phyloP scores from a whole-genome alignment of 495 filamentous ascomycete species.

The Beverwykella pulmonaria region DNA sequence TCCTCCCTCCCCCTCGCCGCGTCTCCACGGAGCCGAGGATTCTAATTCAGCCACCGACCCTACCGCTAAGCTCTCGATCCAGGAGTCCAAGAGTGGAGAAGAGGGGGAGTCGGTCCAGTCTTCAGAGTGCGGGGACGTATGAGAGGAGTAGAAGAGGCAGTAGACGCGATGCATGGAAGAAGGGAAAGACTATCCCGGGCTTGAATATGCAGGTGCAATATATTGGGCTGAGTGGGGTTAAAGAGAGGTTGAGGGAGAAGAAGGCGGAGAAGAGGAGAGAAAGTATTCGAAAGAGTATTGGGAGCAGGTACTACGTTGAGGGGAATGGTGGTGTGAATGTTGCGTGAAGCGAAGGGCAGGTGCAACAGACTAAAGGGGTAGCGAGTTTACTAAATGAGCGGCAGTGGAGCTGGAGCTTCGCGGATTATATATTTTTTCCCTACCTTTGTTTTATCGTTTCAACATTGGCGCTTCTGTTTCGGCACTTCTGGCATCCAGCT shows the following conservation, averaged over 20 bases:
- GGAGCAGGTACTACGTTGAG: conserved; percentile 41
- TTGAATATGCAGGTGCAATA: conserved; percentile 57
- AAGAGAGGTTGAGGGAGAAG: conserved; percentile 58
- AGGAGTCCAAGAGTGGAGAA: conserved; percentile 18
- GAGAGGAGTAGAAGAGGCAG: conserved; percentile 36
- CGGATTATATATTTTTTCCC: neutral
- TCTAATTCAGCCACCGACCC: conserved; percentile 23
- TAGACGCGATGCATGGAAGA: conserved; percentile 26
- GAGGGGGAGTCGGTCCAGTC: conserved; percentile 5
- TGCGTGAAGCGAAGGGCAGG: neutral
- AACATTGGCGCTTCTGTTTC: neutral
- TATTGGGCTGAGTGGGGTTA: conserved; percentile 55
- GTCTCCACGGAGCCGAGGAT: conserved; percentile 30
- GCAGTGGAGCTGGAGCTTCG: neutral
- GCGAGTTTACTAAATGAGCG: no score
- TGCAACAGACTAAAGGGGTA: neutral
- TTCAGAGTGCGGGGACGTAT: conserved; percentile 40
- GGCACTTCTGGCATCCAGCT: neutral
- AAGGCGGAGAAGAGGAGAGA: conserved; percentile 67
- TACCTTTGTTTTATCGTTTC: neutral
- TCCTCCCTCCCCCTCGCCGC: conserved; percentile 52
- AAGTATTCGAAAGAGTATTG: conserved; percentile 69
- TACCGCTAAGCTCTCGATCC: conserved; percentile 11
- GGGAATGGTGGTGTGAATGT: neutral
- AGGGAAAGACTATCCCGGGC: conserved; percentile 49